These are phyloP conservation scores for Raffaelea albimanens DNA, from an alignment of 2,329 filamentous ascomycete genomes.

Conservation along the genomic window DNA sequence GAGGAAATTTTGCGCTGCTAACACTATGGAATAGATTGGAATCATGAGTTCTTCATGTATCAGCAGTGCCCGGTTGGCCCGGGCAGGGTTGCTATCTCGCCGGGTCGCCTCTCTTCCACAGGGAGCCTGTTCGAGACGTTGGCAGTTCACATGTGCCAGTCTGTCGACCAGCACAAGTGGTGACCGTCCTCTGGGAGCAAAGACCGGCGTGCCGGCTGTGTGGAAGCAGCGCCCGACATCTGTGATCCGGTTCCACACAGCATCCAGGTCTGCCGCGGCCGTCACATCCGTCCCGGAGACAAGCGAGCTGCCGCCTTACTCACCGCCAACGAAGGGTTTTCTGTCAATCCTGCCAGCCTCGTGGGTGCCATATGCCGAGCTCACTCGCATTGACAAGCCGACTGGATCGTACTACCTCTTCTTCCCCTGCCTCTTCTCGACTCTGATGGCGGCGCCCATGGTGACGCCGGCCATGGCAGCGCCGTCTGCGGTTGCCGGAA, in stretches of 20 bases:
- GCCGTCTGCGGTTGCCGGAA: conserved; percentile 53
- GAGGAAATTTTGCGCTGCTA: too few relatives aligned
- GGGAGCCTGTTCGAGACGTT: too few relatives aligned
- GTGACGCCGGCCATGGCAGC: conserved; percentile 45
- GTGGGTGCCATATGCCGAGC: conserved; percentile 72
- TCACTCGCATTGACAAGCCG: conserved; percentile 73
- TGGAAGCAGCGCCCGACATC: background rate
- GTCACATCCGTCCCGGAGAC: conserved; percentile 2
- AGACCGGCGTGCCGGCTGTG: background rate
- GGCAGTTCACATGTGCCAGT: too few relatives aligned
- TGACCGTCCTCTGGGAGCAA: background rate
- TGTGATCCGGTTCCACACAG: conserved; percentile 3
- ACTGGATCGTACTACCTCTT: conserved; percentile 77
- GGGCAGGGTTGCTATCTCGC: background rate
- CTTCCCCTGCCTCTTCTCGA: conserved; percentile 79
- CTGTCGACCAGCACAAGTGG: background rate
- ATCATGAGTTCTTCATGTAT: conserved; percentile 3
- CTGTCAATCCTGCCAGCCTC: conserved; percentile 59
- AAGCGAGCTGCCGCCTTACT: conserved; percentile 33
- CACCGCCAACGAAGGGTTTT: conserved; percentile 61
- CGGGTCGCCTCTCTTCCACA: background rate
- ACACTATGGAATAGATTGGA: background rate
- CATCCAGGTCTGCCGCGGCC: conserved; percentile 9
- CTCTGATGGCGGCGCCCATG: conserved; percentile 67
- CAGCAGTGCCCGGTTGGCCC: conserved; percentile 2